These are phyloP conservation scores for Rhizodiscina lignyota DNA, from an alignment of 495 filamentous ascomycete species.

Conservation along the genomic window DNA sequence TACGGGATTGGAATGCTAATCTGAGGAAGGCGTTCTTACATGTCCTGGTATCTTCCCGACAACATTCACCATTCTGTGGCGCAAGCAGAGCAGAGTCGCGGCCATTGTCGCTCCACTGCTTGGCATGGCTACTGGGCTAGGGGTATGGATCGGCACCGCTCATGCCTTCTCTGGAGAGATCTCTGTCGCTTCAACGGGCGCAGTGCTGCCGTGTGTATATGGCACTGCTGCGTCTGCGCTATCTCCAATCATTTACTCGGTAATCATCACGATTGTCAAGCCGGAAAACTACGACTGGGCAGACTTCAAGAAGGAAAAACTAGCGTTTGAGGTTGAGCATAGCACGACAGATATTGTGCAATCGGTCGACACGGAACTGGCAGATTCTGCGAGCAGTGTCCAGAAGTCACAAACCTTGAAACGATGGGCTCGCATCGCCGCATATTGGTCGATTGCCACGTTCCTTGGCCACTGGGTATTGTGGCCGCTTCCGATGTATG, in stretches of 20 bases:
- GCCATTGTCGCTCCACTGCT: slow-evolving; percentile 28
- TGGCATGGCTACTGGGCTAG: slow-evolving; percentile 26
- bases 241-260: slow-evolving; percentile 9
- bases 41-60: slow-evolving; percentile 33
- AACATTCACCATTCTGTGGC: slow-evolving; percentile 34
- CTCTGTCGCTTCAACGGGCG: slow-evolving; percentile 28
- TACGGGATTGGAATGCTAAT: no score
- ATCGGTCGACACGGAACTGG: no score
- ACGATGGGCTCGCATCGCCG: no score
- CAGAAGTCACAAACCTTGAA: no score
- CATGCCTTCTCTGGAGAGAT: slow-evolving; percentile 26
- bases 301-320: no score
- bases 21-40: no score
- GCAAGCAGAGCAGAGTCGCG: slow-evolving; percentile 25
- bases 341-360: no score
- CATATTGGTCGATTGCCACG: no score
- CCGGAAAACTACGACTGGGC: slow-evolving; percentile 15
- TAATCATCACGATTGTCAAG: slow-evolving; percentile 15
- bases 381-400: no score
- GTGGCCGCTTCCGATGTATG: no score
- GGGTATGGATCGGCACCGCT: slow-evolving; percentile 31
- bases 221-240: slow-evolving; percentile 22
- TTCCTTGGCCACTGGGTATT: no score
- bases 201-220: slow-evolving; percentile 27
- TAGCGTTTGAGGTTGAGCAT: no score